Evolutionary conservation across 352 stramenopile genomes (phyloP), one percentile per base, ranked within the genome.

Genomic region (Pythium myriotylum): DNA sequence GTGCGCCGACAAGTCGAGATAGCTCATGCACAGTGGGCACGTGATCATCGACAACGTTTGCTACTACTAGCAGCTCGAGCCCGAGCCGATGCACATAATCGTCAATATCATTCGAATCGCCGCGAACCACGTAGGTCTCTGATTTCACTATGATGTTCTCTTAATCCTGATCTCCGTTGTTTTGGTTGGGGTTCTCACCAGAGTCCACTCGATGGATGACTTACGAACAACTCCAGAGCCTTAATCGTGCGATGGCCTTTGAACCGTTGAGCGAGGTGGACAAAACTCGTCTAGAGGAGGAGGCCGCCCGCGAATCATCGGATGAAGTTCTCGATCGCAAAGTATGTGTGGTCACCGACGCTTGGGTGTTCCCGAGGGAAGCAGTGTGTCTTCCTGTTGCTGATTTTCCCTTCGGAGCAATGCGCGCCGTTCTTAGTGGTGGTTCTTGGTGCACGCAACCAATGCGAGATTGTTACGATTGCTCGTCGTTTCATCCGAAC

Each of bases 381-480:
- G 49, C 40, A 16, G 19, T 26, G 14, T 42, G 26, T 7, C 1
- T 65, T 5, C 13, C 8, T 1, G n/a, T 58, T 16, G 24, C 52
- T 17, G 48, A 42, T 12, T 14, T 65, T 26, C 57, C 57, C 1
- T 65, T 46, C 7, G 7, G 16, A 6, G 56, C 56, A 2, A 64
- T 64, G 47, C 12, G 19, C 19, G 23, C 35, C 2, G 22, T 39
- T 1, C 47, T 64, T 4, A 45, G 16, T 3, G 45, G 20, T 33
- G 14, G 6, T 0, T 4, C 33, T 5, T 64, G 56, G 57, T 52
- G 23, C 17, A 48, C 48, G 17, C 19, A n/a, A 6, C 6, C n/a
- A 0, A 54, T 59, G 17, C 17, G 5, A 1, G 26, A 59, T 1
- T 50, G 59, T n/a, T 68, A 70, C 45, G 61, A 74, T 35, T 74